These are phyloP conservation scores for Cantharellus anzutake DNA, from an alignment of 768 basidiomycete species.

Conservation along the genomic window DNA sequence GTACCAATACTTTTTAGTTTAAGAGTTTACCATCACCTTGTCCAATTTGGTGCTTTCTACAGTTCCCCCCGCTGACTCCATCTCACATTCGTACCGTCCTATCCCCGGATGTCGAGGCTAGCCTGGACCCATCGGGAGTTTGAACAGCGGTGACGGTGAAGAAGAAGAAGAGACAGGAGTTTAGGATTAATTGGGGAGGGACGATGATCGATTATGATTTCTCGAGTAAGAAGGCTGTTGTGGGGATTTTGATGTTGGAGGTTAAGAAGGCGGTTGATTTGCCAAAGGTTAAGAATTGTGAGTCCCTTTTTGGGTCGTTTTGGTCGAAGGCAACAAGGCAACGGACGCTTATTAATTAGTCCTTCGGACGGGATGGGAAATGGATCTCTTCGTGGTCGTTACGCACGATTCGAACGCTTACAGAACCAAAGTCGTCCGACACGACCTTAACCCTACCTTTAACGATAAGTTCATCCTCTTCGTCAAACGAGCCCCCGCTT, in stretches of 20 bases:
- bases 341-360: background rate
- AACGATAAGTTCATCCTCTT: conserved; percentile 1
- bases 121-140: too few species aligned
- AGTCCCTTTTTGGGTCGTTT: background rate
- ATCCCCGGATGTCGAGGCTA: too few species aligned
- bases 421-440: conserved; percentile 4
- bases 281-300: conserved; percentile 2
- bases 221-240: background rate
- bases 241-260: conserved; percentile 2
- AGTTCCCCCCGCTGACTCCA: too few species aligned
- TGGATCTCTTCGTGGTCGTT: conserved; percentile 4
- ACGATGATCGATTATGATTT: conserved; percentile 3
- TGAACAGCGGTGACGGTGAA: too few species aligned
- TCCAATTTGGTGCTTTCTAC: too few species aligned
- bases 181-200: conserved; percentile 2
- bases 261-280: background rate
- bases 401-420: background rate
- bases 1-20: too few species aligned
- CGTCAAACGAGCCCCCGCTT: background rate
- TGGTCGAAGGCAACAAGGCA: background rate
- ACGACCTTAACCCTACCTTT: conserved; percentile 1
- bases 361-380: background rate
- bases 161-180: background rate
- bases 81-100: too few species aligned
- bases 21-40: too few species aligned